Conservation (phyloP, 768 basidiomycete species). For the Rhodotorula paludigena region DNA sequence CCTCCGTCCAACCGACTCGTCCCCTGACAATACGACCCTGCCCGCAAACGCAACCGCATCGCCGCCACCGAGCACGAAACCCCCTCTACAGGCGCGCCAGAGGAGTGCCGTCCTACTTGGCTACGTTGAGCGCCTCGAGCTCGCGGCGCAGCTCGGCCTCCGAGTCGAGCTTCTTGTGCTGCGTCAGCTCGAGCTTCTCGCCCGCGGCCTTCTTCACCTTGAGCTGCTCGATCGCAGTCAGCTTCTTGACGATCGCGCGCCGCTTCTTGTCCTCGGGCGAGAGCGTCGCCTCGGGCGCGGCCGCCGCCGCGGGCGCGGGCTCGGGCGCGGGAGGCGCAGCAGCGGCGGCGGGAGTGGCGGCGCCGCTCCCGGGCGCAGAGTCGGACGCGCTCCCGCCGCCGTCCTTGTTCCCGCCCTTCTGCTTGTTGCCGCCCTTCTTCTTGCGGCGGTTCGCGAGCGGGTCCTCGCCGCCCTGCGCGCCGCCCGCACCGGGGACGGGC, state of each 20-base stretch:
- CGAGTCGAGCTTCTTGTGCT: constrained; percentile 80
- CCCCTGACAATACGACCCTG: background rate
- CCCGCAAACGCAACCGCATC: no score
- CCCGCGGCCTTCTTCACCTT: constrained; percentile 87
- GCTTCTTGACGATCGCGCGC: constrained; percentile 92
- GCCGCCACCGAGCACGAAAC: background rate
- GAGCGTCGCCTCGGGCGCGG: constrained; percentile 37
- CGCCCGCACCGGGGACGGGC: constrained; percentile 2
- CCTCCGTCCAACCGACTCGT: background rate
- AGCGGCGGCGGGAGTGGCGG: constrained; percentile 1
- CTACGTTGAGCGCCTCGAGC: constrained; percentile 21
- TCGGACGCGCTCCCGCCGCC: background rate
- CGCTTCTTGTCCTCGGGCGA: constrained; percentile 71
- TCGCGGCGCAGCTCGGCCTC: constrained; percentile 38
- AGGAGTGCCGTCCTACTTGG: background rate
- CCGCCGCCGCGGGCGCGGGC: background rate
- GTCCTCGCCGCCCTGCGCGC: constrained; percentile 20
- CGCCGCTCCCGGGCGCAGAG: constrained; percentile 17
- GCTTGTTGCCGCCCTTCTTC: constrained; percentile 39
- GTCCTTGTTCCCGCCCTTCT: background rate
- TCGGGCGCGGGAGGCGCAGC: background rate
- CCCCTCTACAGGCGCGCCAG: no score
- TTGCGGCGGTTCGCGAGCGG: constrained; percentile 36
- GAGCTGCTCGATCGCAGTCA: constrained; percentile 97
- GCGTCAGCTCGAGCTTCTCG: constrained; percentile 87